Percentiles rank a stretch among this genome's conserved stretches.
phyloP scores from a whole-genome alignment of 768 basidiomycete genomes.

The Agrocybe pediades region DNA sequence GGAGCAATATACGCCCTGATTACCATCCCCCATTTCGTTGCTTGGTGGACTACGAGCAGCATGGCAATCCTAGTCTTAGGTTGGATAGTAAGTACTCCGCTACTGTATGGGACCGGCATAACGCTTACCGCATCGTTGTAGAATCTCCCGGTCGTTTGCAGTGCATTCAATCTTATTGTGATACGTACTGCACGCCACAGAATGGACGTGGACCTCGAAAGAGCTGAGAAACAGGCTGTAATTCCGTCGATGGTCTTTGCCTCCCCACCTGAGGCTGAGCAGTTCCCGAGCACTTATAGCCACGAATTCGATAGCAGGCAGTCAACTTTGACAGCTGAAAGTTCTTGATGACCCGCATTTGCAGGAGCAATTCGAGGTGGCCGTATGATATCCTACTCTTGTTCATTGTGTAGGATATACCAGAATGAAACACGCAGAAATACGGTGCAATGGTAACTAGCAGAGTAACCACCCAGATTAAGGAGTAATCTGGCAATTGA shows the following conservation, averaged over 20 bases:
- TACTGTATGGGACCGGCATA: not conserved
- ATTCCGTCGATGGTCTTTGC: not conserved
- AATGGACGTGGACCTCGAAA: slow-evolving; percentile 1
- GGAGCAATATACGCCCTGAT: slow-evolving; percentile 11
- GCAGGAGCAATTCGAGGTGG: too few relatives aligned
- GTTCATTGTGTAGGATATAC: too few relatives aligned
- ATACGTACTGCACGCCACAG: slow-evolving; percentile 8
- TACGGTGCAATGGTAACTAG: too few relatives aligned
- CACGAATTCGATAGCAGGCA: too few relatives aligned
- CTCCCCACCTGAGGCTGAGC: not conserved
- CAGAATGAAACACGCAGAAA: too few relatives aligned
- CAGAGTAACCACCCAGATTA: too few relatives aligned
- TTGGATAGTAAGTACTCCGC: slow-evolving; percentile 5
- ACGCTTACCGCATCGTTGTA: not conserved
- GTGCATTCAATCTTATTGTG: slow-evolving; percentile 17
- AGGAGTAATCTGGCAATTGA: too few relatives aligned
- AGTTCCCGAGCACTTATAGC: too few relatives aligned
- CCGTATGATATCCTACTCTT: too few relatives aligned
- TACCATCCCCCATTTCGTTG: slow-evolving; percentile 14
- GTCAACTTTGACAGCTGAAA: too few relatives aligned
- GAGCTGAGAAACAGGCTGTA: not conserved
- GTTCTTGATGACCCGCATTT: too few relatives aligned
- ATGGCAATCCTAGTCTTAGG: slow-evolving; percentile 8
- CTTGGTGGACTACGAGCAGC: slow-evolving; percentile 12
- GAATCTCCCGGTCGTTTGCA: slow-evolving; percentile 15